These are phyloP conservation scores for Lepidium aucheri DNA, from an alignment of 345 rosid genomes.

Conservation along the genomic window DNA sequence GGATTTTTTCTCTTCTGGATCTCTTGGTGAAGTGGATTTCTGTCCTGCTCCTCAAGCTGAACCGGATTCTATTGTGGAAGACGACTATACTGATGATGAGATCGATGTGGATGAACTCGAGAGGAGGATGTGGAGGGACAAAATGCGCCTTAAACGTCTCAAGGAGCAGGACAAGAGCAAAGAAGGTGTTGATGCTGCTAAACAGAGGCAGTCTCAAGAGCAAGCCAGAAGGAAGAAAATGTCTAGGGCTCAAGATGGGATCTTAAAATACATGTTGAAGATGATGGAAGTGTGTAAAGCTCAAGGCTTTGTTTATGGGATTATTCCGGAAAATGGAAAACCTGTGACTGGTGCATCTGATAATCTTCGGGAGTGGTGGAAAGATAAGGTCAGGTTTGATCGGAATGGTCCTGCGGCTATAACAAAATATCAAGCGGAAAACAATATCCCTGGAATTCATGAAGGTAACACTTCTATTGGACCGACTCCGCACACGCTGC, in stretches of 20 bases:
- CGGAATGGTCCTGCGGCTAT: slow-evolving; percentile 97
- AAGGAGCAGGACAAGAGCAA: slow-evolving; percentile 73
- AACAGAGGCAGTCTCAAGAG: slow-evolving; percentile 75
- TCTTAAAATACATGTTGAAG: slow-evolving; percentile 96
- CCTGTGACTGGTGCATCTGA: slow-evolving; percentile 94
- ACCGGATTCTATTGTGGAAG: slow-evolving; percentile 53
- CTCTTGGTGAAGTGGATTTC: slow-evolving; percentile 49
- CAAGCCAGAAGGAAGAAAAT: slow-evolving; percentile 98
- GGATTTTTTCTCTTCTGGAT: slow-evolving; percentile 49
- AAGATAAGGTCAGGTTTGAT: slow-evolving; percentile 94
- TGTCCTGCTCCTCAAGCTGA: slow-evolving; percentile 41
- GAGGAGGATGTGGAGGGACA: slow-evolving; percentile 97
- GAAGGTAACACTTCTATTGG: slow-evolving; percentile 54
- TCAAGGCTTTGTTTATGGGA: slow-evolving; percentile 92
- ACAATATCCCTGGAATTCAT: slow-evolving; percentile 41
- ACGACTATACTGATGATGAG: slow-evolving; percentile 95
- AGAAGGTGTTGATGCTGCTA: slow-evolving; percentile 59
- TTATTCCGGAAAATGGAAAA: slow-evolving; percentile 94
- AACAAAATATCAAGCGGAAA: slow-evolving; percentile 69
- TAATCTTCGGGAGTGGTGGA: slow-evolving; percentile 98
- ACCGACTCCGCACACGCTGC: slow-evolving; percentile 53
- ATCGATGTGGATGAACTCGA: slow-evolving; percentile 79
- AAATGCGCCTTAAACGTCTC: slow-evolving; percentile 69
- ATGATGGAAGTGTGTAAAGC: slow-evolving; percentile 97
- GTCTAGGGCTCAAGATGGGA: slow-evolving; percentile 99